Evolutionary conservation across 1,284 basidiomycete genomes (phyloP).

Genomic region (Dichomitus squalens): DNA sequence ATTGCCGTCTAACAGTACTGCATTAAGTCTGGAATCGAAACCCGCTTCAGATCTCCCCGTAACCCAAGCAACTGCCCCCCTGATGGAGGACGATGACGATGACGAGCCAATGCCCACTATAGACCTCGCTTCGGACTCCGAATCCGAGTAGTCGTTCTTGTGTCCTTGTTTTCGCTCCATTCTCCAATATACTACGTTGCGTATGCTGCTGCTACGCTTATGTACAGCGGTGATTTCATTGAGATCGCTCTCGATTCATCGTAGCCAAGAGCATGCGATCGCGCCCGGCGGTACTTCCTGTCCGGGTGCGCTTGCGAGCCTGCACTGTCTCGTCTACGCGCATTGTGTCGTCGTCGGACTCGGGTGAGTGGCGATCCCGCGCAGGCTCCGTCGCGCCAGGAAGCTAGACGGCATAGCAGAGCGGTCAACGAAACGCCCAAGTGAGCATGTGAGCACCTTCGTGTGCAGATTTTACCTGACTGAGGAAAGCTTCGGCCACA

Average conservation of each 20-base stretch:
- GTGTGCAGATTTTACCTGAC: slow-evolving; percentile 45
- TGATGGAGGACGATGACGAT: slow-evolving; percentile 47
- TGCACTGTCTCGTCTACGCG: slow-evolving; percentile 28
- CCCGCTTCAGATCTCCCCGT: slow-evolving; percentile 3
- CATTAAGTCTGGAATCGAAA: slow-evolving; percentile 10
- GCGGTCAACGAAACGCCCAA: slow-evolving; percentile 1
- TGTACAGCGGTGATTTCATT: neutral
- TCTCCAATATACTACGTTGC: neutral
- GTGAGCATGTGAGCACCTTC: slow-evolving; percentile 1
- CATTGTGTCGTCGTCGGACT: slow-evolving; percentile 50
- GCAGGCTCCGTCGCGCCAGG: slow-evolving; percentile 17
- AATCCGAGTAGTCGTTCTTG: slow-evolving; percentile 23
- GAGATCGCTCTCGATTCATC: neutral
- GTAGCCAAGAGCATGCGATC: neutral
- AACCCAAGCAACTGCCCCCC: slow-evolving; percentile 10
- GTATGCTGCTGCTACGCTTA: neutral
- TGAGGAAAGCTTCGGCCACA: slow-evolving; percentile 53
- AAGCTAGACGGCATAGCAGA: slow-evolving; percentile 18
- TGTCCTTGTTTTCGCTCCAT: neutral
- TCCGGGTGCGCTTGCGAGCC: slow-evolving; percentile 32
- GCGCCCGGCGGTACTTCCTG: slow-evolving; percentile 12
- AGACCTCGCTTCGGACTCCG: slow-evolving; percentile 53
- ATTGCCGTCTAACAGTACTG: slow-evolving; percentile 12
- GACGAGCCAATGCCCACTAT: slow-evolving; percentile 58
- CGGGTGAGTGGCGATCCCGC: slow-evolving; percentile 24